phyloP scores from a whole-genome alignment of 2,329 filamentous ascomycete genomes.

The Neonectria sp. region DNA sequence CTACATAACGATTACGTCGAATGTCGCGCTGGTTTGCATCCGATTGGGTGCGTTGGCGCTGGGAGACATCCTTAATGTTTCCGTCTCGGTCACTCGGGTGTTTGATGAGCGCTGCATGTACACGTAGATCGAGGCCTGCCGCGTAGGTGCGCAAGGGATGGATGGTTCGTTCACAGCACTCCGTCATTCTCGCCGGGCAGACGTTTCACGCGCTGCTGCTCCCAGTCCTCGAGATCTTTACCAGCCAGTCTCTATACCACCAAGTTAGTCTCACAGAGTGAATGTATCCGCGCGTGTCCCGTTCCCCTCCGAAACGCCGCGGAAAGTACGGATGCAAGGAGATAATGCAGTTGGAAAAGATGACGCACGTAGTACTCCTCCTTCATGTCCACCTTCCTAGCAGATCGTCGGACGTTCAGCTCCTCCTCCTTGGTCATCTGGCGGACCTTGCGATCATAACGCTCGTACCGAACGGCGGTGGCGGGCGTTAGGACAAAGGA shows the following conservation, averaged over 20 bases:
- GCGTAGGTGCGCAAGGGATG: constrained; percentile 13
- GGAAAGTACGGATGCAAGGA: neutral
- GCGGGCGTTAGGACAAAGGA: constrained; percentile 96
- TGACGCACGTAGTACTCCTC: constrained; percentile 88
- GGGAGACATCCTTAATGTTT: constrained; percentile 2
- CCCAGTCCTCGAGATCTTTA: constrained; percentile 96
- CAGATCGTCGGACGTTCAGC: constrained; percentile 81
- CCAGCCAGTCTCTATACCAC: constrained; percentile 65
- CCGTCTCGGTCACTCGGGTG: neutral
- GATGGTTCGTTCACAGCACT: constrained; percentile 62
- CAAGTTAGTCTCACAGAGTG: constrained; percentile 29
- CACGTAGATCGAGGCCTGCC: constrained; percentile 13
- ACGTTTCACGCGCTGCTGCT: constrained; percentile 93
- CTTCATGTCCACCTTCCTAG: constrained; percentile 82
- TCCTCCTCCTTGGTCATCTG: constrained; percentile 90
- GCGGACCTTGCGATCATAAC: constrained; percentile 90
- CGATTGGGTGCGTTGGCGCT: constrained; percentile 4
- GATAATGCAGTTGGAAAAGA: neutral
- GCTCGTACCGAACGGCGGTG: constrained; percentile 93
- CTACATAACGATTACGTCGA: constrained; percentile 10
- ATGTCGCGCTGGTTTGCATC: neutral
- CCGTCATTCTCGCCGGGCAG: constrained; percentile 93
- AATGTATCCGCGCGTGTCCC: neutral
- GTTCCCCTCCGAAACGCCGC: neutral
- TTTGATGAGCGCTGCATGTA: constrained; percentile 14